phyloP scores from a whole-genome alignment of 192 early-diverging fungal species.

The Linderina pennispora region DNA sequence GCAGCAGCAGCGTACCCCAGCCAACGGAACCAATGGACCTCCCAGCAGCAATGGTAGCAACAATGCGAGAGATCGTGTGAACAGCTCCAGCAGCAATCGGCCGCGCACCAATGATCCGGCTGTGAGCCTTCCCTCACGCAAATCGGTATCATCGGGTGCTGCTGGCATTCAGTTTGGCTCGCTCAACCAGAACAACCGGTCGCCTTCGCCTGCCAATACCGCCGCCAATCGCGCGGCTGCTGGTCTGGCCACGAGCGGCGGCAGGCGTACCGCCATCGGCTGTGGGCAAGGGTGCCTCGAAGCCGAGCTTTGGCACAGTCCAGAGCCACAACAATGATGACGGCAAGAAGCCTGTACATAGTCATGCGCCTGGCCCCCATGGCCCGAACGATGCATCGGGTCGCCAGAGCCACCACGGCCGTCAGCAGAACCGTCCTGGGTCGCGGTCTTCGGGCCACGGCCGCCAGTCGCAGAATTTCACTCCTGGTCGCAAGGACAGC shows the following conservation, averaged over 20 bases:
- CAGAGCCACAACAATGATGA: conserved; percentile 12
- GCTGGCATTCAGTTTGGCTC: conserved; percentile 49
- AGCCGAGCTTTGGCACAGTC: conserved; percentile 48
- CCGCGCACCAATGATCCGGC: conserved; percentile 26
- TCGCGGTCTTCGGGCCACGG: conserved; percentile 38
- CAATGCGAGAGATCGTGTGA: conserved; percentile 1
- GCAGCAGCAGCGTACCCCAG: conserved; percentile 17
- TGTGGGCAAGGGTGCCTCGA: conserved; percentile 29
- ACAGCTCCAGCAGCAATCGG: conserved; percentile 7
- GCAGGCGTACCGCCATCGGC: conserved; percentile 25
- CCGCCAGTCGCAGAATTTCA: conserved; percentile 32
- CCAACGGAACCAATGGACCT: conserved; percentile 17
- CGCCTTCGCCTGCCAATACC: conserved; percentile 32
- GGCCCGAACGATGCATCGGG: conserved; percentile 3
- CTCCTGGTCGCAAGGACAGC: conserved; percentile 19
- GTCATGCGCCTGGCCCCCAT: too few relatives aligned
- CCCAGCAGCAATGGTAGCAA: conserved; percentile 9
- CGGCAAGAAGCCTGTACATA: conserved; percentile 2
- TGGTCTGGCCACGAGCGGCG: conserved; percentile 37
- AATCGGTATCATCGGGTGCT: conserved; percentile 25
- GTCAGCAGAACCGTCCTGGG: conserved; percentile 31
- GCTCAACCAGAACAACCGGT: conserved; percentile 37
- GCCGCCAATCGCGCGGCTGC: conserved; percentile 6
- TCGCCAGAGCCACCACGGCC: conserved; percentile 14
- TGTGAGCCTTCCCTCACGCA: conserved; percentile 37